A percentile compares a stretch with the other conserved stretches of the same genome.
Evolutionary conservation across 75 land plant species (phyloP).

Genomic region (Larix kaempferi): DNA sequence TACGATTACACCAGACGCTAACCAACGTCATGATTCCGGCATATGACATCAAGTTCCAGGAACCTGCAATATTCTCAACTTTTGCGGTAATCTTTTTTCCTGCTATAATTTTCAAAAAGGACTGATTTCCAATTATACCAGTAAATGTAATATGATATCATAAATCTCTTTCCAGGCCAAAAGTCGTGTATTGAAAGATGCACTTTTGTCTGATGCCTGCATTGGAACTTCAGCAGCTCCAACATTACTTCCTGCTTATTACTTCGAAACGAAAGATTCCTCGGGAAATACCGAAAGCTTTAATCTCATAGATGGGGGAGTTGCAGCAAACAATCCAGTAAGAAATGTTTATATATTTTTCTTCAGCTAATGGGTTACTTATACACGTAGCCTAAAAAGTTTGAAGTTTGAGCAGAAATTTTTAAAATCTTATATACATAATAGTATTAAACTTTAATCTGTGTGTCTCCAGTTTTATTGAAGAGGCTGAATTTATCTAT

Average conservation of each 20-base stretch:
- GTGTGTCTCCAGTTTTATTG: too few relatives aligned
- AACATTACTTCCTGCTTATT: constrained; percentile 20
- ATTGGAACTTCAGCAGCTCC: constrained; percentile 36
- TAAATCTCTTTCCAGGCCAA: constrained; percentile 1
- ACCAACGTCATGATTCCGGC: constrained; percentile 55
- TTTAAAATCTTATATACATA: too few relatives aligned
- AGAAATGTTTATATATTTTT: not conserved
- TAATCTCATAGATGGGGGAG: constrained; percentile 25
- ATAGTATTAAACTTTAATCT: too few relatives aligned
- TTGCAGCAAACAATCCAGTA: constrained; percentile 22
- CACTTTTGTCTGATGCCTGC: not conserved
- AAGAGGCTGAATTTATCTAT: too few relatives aligned
- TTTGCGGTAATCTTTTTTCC: constrained; percentile 18
- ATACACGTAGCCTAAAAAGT: too few relatives aligned
- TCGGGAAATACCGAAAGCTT: not conserved
- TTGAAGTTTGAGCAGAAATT: too few relatives aligned
- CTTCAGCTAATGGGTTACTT: too few relatives aligned
- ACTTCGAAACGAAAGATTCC: constrained; percentile 4
- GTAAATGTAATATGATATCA: not conserved
- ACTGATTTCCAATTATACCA: too few relatives aligned
- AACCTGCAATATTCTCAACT: constrained; percentile 60
- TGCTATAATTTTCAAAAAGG: not conserved
- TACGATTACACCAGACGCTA: constrained; percentile 37
- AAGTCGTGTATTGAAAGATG: not conserved
- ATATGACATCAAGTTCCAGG: constrained; percentile 46